These are phyloP conservation scores for Tricladium varicosporioides DNA, from an alignment of 2,329 filamentous ascomycete species.

Conservation along the genomic window DNA sequence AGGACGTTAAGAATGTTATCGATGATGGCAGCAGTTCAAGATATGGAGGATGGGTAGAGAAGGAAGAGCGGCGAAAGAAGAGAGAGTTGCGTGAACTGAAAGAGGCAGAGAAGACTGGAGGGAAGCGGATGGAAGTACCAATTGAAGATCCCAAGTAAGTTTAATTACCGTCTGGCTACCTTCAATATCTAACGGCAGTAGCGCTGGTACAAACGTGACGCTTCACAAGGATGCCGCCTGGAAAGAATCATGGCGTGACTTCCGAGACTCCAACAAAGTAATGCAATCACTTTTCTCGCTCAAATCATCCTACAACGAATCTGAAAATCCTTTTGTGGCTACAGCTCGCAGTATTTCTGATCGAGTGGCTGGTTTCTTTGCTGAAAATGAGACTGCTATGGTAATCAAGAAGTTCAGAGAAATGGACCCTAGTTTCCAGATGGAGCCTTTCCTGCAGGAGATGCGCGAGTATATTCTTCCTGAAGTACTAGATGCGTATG, in stretches of 20 bases:
- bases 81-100: slow-evolving; percentile 72
- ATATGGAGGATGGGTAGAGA: slow-evolving; percentile 96
- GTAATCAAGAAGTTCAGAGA: slow-evolving; percentile 97
- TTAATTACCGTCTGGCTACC: slow-evolving; percentile 4
- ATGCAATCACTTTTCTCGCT: slow-evolving; percentile 86
- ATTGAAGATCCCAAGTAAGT: slow-evolving; percentile 88
- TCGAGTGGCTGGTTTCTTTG: slow-evolving; percentile 90
- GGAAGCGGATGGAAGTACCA: slow-evolving; percentile 55
- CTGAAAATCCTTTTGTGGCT: slow-evolving; percentile 91
- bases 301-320: slow-evolving; percentile 88
- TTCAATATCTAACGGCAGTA: slow-evolving; percentile 44
- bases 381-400: slow-evolving; percentile 95
- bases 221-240: slow-evolving; percentile 95
- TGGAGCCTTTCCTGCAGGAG: slow-evolving; percentile 91
- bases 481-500: slow-evolving; percentile 95
- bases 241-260: slow-evolving; percentile 98
- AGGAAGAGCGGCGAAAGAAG: slow-evolving; percentile 83
- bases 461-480: slow-evolving; percentile 97
- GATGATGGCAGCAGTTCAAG: slow-evolving; percentile 95
- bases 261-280: slow-evolving; percentile 84
- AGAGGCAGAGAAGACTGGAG: slow-evolving; percentile 44
- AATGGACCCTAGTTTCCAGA: slow-evolving; percentile 92
- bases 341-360: slow-evolving; percentile 92
- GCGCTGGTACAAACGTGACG: slow-evolving; percentile 90
- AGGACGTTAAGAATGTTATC: slow-evolving; percentile 91